A percentile compares a stretch with the other conserved stretches of the same genome.
Evolutionary conservation across 164 flowering plant genomes (phyloP).

Genomic region (Berberis thunbergii): DNA sequence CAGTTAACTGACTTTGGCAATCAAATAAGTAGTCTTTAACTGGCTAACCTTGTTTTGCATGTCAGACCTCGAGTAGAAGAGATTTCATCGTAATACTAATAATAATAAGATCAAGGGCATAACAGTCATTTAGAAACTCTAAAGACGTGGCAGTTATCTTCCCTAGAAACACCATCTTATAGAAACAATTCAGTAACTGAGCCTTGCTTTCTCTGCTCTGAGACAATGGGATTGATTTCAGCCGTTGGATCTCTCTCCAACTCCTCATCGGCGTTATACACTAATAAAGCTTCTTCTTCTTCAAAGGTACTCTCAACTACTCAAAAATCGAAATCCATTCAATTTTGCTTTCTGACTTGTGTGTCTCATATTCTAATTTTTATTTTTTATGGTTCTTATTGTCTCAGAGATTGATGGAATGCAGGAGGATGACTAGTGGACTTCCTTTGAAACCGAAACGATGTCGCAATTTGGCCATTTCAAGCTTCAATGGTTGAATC

Average conservation of each 20-base stretch:
- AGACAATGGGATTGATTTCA: constrained; percentile 31
- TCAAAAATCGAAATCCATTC: background rate
- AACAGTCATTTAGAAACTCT: background rate
- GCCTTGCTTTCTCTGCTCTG: constrained; percentile 1
- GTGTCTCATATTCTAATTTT: background rate
- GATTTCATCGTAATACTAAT: background rate
- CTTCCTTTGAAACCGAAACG: background rate
- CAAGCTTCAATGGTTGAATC: constrained; percentile 11
- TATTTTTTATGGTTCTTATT: background rate
- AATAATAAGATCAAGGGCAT: background rate
- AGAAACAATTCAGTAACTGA: too few relatives aligned
- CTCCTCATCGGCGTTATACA: background rate
- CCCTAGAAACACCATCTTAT: constrained; percentile 3
- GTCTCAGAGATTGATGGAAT: constrained; percentile 15
- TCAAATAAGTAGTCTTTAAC: too few relatives aligned
- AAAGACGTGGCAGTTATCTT: background rate
- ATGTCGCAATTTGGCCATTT: constrained; percentile 2
- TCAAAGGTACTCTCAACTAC: background rate
- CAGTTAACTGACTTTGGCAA: too few relatives aligned
- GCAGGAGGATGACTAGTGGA: background rate
- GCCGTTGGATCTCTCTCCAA: constrained; percentile 20
- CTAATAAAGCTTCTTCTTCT: constrained; percentile 4
- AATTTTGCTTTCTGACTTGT: background rate
- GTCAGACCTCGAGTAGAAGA: too few relatives aligned
- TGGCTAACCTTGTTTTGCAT: too few relatives aligned